phyloP scores from a whole-genome alignment of 2,329 filamentous ascomycete genomes.

The Pyrenochaeta sp. region DNA sequence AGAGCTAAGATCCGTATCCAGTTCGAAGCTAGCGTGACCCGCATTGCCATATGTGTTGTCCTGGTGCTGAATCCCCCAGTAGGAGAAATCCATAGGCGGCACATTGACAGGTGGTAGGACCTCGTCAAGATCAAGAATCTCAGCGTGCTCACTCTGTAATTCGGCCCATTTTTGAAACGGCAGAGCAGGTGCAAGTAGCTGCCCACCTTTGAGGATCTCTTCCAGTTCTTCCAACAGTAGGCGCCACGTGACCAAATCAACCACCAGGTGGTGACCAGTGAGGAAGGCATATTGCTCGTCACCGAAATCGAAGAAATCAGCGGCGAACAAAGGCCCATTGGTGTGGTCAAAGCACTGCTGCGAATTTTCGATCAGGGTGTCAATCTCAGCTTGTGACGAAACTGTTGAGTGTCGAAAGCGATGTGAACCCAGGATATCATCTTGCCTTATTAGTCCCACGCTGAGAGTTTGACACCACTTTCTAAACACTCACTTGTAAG shows the following conservation, averaged over 20 bases:
- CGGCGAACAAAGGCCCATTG: constrained; percentile 41
- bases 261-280: constrained; percentile 49
- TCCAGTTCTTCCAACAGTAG: constrained; percentile 57
- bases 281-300: constrained; percentile 44
- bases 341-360: constrained; percentile 38
- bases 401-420: constrained; percentile 35
- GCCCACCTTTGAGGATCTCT: constrained; percentile 40
- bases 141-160: constrained; percentile 47
- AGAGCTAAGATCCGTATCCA: constrained; percentile 33
- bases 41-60: constrained; percentile 51
- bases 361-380: constrained; percentile 41
- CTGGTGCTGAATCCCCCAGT: constrained; percentile 51
- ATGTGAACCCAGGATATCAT: constrained; percentile 39
- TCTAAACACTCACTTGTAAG: constrained; percentile 31
- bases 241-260: constrained; percentile 59
- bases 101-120: constrained; percentile 41
- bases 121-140: constrained; percentile 28
- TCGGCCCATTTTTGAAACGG: constrained; percentile 52
- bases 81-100: constrained; percentile 44
- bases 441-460: constrained; percentile 11
- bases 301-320: constrained; percentile 48
- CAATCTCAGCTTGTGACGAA: constrained; percentile 32
- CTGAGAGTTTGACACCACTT: background rate
- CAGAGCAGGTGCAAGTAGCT: constrained; percentile 41
- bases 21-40: constrained; percentile 42